Conservation (phyloP, 768 basidiomycete genomes). For the Macrocybe gigantea region DNA sequence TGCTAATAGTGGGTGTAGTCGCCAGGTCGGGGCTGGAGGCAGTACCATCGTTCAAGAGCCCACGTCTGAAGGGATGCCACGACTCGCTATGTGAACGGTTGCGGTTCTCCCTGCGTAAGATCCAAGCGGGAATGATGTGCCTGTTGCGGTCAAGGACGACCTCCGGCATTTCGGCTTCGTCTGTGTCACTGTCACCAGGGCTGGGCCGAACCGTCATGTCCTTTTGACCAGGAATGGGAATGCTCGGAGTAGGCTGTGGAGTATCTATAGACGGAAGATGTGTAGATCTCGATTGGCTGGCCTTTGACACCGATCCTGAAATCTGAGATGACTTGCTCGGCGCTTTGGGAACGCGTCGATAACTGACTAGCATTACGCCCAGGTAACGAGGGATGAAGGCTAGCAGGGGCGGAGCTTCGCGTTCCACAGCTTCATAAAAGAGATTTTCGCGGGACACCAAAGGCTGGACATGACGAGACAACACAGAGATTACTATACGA, state of each 20-base stretch:
- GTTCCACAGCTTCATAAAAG: constrained; percentile 96
- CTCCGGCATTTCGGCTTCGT: constrained; percentile 87
- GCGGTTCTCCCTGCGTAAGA: constrained; percentile 49
- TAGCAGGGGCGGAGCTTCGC: constrained; percentile 86
- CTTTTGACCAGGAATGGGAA: constrained; percentile 10
- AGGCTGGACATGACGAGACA: constrained; percentile 47
- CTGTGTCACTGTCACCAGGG: constrained; percentile 39
- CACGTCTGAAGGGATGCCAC: constrained; percentile 26
- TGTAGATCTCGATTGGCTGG: constrained; percentile 19
- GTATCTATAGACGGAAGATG: constrained; percentile 20
- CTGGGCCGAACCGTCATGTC: constrained; percentile 7
- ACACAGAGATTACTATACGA: constrained; percentile 11
- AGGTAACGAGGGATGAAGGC: constrained; percentile 97
- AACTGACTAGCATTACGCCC: constrained; percentile 97
- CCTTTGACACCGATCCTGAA: background rate
- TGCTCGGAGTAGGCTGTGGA: constrained; percentile 9
- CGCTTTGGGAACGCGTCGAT: constrained; percentile 67
- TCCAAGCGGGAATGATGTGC: constrained; percentile 96
- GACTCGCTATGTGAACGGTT: constrained; percentile 39
- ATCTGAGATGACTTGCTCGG: constrained; percentile 7
- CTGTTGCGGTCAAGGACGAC: constrained; percentile 86
- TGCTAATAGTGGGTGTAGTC: constrained; percentile 16
- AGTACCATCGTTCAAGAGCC: constrained; percentile 42
- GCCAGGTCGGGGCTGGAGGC: constrained; percentile 70
- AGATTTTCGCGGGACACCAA: constrained; percentile 95